These are phyloP conservation scores for Protomyces macrosporus DNA, from an alignment of 1,139 yeast genomes.

Conservation along the genomic window DNA sequence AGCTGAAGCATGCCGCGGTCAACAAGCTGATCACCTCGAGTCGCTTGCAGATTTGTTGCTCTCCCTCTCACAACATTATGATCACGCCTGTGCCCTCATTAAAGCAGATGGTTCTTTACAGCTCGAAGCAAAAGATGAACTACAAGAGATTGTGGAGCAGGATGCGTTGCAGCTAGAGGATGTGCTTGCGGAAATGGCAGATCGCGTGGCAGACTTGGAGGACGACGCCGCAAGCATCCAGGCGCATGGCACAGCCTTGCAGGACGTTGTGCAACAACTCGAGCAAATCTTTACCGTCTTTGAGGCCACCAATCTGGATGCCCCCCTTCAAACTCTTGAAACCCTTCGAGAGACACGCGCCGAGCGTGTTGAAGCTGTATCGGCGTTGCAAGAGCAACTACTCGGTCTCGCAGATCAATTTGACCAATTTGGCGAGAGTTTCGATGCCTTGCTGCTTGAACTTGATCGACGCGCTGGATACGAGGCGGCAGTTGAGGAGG, in stretches of 20 bases:
- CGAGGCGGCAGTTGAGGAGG: background rate
- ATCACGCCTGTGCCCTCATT: slow-evolving; percentile 10
- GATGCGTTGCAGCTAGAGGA: slow-evolving; percentile 24
- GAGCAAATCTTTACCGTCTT: background rate
- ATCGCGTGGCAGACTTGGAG: slow-evolving; percentile 6
- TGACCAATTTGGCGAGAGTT: background rate
- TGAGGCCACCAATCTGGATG: slow-evolving; percentile 3
- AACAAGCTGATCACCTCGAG: slow-evolving; percentile 10
- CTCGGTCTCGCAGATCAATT: slow-evolving; percentile 10
- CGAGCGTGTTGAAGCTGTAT: background rate
- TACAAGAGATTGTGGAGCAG: slow-evolving; percentile 12
- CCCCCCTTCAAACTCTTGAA: background rate
- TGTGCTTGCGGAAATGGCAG: slow-evolving; percentile 16
- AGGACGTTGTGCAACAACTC: background rate
- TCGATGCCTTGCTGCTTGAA: slow-evolving; percentile 12
- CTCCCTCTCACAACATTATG: slow-evolving; percentile 17
- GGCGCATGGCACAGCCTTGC: background rate
- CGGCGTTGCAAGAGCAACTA: background rate
- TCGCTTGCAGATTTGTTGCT: slow-evolving; percentile 13
- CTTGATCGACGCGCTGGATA: slow-evolving; percentile 9
- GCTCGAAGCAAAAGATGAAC: slow-evolving; percentile 6
- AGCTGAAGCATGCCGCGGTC: background rate
- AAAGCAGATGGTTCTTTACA: background rate
- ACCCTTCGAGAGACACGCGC: background rate
- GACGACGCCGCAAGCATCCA: slow-evolving; percentile 1